Evolutionary conservation across 345 rosid species (phyloP), one percentile per base, ranked within the genome.

Genomic region (Eutrema yunnanense): DNA sequence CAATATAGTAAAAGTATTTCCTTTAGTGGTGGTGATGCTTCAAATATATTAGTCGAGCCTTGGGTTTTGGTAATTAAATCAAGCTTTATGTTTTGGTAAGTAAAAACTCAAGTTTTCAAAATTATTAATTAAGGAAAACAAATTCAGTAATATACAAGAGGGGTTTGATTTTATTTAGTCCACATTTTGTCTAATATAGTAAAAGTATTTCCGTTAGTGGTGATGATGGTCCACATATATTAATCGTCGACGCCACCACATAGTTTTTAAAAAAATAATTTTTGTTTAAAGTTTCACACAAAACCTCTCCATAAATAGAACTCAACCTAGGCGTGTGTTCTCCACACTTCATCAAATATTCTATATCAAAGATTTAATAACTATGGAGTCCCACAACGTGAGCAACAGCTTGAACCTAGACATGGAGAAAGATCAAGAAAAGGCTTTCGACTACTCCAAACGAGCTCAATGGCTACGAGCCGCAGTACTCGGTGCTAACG

Each of bases 391-490:
- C 47, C 82, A 47, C 46, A 78, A 72, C 75, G 57, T 53, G 48
- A 83, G 72, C 46, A 67, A 74, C 38, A 71, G 66, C 65, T 30
- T 54, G 50, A 78, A 61, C 61, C 44, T 78, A 16, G 82, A 81
- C 71, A 68, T 74, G 46, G 90, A 86, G 83, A 70, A 22, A 2
- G 71, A 79, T 41, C 16, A 48, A 61, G 73, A 65, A 11, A 70
- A 76, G 27, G 65, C 80, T 2, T 86, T 85, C 10, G 87, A 92
- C 79, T 90, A 88, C 82, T 84, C 93, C 1, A 90, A 90, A 75
- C 67, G 98, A 32, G 85, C 97, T 16, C 98, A 90, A 54, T 92
- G 98, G 98, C 88, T 92, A 44, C 76, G 98, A 27, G 98, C 98
- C 1, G 98, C 98, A 0, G 96, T 92, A 3, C 84, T 92, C 0